These are phyloP conservation scores for Sporisorium graminicola DNA, from an alignment of 1,284 basidiomycete species.

Conservation along the genomic window DNA sequence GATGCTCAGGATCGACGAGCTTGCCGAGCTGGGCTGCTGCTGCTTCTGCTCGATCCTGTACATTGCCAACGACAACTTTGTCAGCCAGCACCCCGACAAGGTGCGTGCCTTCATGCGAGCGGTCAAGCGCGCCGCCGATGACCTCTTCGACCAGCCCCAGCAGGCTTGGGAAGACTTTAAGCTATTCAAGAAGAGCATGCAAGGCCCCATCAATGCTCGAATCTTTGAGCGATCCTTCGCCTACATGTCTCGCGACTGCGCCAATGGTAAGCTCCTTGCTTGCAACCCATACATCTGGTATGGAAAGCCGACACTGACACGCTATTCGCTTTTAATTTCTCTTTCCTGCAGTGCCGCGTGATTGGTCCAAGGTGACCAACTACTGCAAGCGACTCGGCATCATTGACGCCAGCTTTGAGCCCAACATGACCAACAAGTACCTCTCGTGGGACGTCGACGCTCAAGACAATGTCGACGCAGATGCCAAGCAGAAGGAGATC, in stretches of 20 bases:
- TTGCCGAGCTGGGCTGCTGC: constrained; percentile 70
- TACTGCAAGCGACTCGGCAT: constrained; percentile 71
- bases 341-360: constrained; percentile 34
- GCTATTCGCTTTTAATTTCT: constrained; percentile 12
- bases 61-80: constrained; percentile 63
- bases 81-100: constrained; percentile 67
- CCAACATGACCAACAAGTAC: constrained; percentile 70
- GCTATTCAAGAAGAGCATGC: constrained; percentile 68
- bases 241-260: constrained; percentile 70
- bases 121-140: constrained; percentile 70
- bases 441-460: constrained; percentile 52
- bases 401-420: constrained; percentile 65
- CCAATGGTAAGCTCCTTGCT: constrained; percentile 30
- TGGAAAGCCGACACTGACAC: neutral
- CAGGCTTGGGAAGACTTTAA: constrained; percentile 70
- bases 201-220: constrained; percentile 63
- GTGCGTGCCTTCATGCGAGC: constrained; percentile 70
- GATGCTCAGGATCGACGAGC: constrained; percentile 70
- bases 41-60: constrained; percentile 70
- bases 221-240: constrained; percentile 68
- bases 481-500: constrained; percentile 59
- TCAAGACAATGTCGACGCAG: constrained; percentile 52
- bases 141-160: constrained; percentile 66
- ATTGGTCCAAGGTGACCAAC: constrained; percentile 68
- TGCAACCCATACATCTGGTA: neutral